Percentiles rank a stretch among this genome's conserved stretches.
phyloP scores from a whole-genome alignment of 202 grass and related monocot genomes.

The Setaria viridis region DNA sequence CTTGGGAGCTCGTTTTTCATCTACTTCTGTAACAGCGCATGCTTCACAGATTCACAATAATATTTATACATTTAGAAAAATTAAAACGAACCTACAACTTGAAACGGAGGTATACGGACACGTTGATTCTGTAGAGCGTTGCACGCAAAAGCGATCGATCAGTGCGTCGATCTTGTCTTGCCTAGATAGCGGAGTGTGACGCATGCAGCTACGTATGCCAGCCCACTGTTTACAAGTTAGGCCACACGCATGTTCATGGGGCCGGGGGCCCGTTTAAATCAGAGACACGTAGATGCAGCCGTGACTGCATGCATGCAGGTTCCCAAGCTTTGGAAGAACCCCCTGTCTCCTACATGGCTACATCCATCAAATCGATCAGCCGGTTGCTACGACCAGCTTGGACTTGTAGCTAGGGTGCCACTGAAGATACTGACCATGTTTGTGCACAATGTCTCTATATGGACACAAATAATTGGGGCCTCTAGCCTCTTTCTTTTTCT shows the following conservation, averaged over 20 bases:
- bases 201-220: neutral
- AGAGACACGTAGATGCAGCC: neutral
- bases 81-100: too few relatives aligned
- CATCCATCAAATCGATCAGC: neutral
- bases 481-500: neutral
- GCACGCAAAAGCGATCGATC: neutral
- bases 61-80: too few relatives aligned
- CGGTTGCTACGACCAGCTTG: neutral
- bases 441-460: neutral
- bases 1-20: neutral
- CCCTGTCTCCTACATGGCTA: neutral
- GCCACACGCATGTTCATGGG: neutral
- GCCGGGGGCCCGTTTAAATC: neutral
- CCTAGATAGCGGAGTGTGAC: neutral
- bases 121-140: neutral
- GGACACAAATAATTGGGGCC: neutral
- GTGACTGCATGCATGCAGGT: too few relatives aligned
- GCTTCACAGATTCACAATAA: neutral
- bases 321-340: neutral
- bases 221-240: neutral
- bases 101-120: too few relatives aligned
- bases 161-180: neutral
- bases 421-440: neutral
- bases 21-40: neutral
- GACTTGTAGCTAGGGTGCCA: neutral